Conservation (phyloP, 805 yeast species). For the Yamadazyma tumulicola region DNA sequence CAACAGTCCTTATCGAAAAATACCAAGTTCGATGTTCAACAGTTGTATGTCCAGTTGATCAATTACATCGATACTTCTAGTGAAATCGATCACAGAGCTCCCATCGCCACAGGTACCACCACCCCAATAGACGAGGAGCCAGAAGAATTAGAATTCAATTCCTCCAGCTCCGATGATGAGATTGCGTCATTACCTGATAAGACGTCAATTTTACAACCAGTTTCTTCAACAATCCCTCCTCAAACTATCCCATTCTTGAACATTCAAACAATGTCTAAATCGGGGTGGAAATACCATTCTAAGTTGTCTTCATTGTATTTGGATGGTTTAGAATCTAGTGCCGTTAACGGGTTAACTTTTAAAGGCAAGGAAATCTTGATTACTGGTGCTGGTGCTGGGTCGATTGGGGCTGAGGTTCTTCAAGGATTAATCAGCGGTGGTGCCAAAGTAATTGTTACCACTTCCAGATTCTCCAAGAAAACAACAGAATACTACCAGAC, state of each 20-base stretch:
- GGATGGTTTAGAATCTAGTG: conserved; percentile 90
- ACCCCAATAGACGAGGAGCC: conserved; percentile 29
- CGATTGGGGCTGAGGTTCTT: conserved; percentile 95
- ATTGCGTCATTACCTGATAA: conserved; percentile 79
- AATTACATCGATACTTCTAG: conserved; percentile 64
- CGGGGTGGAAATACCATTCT: conserved; percentile 87
- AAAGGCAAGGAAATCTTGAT: conserved; percentile 83
- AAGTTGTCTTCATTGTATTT: conserved; percentile 72
- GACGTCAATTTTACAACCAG: conserved; percentile 67
- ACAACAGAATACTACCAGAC: conserved; percentile 95
- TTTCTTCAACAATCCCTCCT: conserved; percentile 67
- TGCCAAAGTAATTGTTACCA: conserved; percentile 94
- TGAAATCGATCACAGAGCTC: conserved; percentile 60
- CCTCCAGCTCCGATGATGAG: conserved; percentile 65
- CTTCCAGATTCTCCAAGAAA: conserved; percentile 89
- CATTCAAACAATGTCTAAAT: conserved; percentile 69
- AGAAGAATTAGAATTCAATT: conserved; percentile 22
- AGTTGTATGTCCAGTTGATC: conserved; percentile 66
- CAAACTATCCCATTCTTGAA: conserved; percentile 95
- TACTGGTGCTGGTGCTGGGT: conserved; percentile 99
- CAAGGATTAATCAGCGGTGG: conserved; percentile 97
- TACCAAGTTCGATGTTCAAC: conserved; percentile 68
- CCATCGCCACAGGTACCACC: conserved; percentile 46
- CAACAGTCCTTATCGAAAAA: conserved; percentile 60
- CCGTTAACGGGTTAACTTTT: conserved; percentile 89